phyloP scores from a whole-genome alignment of 1,284 basidiomycete genomes.

The Wallemia mellicola region DNA sequence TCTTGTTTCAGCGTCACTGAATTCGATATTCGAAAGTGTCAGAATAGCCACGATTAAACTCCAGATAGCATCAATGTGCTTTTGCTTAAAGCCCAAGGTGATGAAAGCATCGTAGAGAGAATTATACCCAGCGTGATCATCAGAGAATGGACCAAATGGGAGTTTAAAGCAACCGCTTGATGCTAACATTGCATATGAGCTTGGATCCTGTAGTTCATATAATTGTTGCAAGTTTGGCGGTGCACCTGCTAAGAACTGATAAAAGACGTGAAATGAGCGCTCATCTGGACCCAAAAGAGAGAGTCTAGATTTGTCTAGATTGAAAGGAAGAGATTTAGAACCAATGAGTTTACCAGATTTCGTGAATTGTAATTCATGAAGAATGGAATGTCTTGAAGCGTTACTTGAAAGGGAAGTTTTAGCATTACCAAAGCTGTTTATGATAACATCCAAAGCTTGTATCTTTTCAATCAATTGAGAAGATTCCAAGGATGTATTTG shows the following conservation, averaged over 20 bases:
- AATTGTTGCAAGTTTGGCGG: constrained; percentile 58
- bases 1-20: constrained; percentile 41
- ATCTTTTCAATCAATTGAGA: constrained; percentile 55
- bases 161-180: constrained; percentile 14
- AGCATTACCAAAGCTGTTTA: constrained; percentile 73
- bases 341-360: constrained; percentile 66
- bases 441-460: constrained; percentile 75
- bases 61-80: constrained; percentile 74
- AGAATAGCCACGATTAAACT: constrained; percentile 81
- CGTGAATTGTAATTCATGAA: constrained; percentile 69
- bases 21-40: constrained; percentile 83
- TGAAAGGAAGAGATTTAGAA: constrained; percentile 85
- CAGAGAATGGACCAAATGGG: background rate
- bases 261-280: constrained; percentile 89
- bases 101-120: constrained; percentile 83
- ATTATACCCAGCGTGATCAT: constrained; percentile 33
- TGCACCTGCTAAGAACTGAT: constrained; percentile 74
- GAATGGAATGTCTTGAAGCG: constrained; percentile 55
- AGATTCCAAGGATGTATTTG: constrained; percentile 74
- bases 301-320: constrained; percentile 65
- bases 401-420: constrained; percentile 62
- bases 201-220: constrained; percentile 41
- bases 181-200: constrained; percentile 21
- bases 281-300: constrained; percentile 43
- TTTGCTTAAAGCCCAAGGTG: constrained; percentile 65